Base-by-base conservation (phyloP, 352 stramenopile species). In the Peronospora belbahrii region DNA sequence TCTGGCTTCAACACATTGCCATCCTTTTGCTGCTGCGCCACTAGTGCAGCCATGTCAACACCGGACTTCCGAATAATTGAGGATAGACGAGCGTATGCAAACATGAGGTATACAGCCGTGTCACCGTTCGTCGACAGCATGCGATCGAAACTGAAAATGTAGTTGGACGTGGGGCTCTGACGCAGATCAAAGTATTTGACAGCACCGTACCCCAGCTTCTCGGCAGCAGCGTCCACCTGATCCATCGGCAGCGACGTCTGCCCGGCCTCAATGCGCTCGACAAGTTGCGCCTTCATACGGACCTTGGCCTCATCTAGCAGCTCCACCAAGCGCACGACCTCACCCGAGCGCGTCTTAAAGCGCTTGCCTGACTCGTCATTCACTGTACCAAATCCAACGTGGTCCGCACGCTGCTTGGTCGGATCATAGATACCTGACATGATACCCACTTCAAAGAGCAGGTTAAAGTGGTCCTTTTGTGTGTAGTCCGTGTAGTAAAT, bases 171-270 rank as follows among this genome's bases (percentile, higher is more conserved):
- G 10, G 95, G 96, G 59, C 97, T 97, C 61, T 98, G 88, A 44
- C 94, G 88, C 48, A 99, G 76, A 68, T 99, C 97, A 71, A 98
- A 98, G 78, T 99, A 99, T 81, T 99, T 99, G 45, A 99, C 95
- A 10, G 95, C 97, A 42, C 96, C 96, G 63, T 99, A 99, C 42
- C 97, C 97, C 49, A 99, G 90, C 45, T 94, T 91, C 52, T 95
- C 86, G 6, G 96, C 96, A 4, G 96, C 90, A 31, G 70, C 67
- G 33, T 97, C 89, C 20, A 98, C 75, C 65, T 98, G 85, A 4
- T 97, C 93, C 44, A 78, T 67, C 5, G 87, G 76, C 30, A 93
- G 54, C 17, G 72, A 80, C 8, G 85, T 94, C 64, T 95, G 95
- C 7, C 83, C 85, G n/a, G 90, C 79, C 25, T 85, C 79, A 19